phyloP scores from a whole-genome alignment of 331 rosid species.

The Stylosanthes scabra region DNA sequence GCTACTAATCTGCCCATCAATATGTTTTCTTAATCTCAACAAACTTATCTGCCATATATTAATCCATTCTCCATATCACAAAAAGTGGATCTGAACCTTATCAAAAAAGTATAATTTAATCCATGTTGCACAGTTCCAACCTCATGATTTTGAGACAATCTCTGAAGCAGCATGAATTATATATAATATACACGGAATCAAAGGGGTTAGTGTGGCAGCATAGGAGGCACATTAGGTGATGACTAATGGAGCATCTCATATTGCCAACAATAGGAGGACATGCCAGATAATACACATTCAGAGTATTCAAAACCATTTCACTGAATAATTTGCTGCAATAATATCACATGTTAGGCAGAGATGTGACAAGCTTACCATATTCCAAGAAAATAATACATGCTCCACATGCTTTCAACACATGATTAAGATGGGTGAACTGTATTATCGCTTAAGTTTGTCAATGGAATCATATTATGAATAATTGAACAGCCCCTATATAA shows the following conservation, averaged over 20 bases:
- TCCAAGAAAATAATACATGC: conserved; percentile 36
- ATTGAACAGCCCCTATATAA: conserved; percentile 30
- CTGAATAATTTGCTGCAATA: too few species aligned
- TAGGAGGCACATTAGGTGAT: conserved; percentile 29
- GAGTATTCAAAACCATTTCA: not conserved
- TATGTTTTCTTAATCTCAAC: conserved; percentile 32
- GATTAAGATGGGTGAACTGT: not conserved
- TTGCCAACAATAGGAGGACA: conserved; percentile 39
- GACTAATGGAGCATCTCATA: conserved; percentile 38
- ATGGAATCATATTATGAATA: not conserved
- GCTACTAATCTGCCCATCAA: not conserved
- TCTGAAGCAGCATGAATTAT: not conserved
- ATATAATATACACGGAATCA: not conserved
- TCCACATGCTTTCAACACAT: conserved; percentile 53
- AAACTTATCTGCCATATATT: not conserved
- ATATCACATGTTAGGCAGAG: conserved; percentile 18
- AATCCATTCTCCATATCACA: conserved; percentile 2
- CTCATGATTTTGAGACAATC: conserved; percentile 13
- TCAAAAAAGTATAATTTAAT: conserved; percentile 9
- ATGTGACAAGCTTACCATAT: conserved; percentile 42
- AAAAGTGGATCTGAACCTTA: conserved; percentile 46
- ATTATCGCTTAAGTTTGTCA: conserved; percentile 12
- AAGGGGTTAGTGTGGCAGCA: conserved; percentile 30
- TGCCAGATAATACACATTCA: too few species aligned
- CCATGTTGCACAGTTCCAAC: not conserved